Conservation (phyloP, 1,284 basidiomycete species). For the Phaffia rhodozyma region DNA sequence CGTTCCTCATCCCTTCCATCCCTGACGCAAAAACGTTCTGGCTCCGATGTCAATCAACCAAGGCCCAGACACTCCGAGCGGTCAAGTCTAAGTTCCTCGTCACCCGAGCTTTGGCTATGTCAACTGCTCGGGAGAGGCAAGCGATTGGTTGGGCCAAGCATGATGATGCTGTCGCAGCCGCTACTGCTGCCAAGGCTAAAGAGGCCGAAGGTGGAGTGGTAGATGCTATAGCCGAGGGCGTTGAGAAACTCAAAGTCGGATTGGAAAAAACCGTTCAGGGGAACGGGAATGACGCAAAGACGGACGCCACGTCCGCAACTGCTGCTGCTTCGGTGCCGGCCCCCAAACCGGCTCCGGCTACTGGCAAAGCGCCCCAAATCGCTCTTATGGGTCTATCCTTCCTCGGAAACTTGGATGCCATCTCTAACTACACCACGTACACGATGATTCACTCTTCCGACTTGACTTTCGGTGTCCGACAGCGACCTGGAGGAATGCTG, state of each 20-base stretch:
- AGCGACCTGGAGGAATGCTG: conserved; percentile 17
- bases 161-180: conserved; percentile 43
- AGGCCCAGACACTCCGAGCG: conserved; percentile 49
- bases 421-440: conserved; percentile 18
- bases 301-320: neutral
- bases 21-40: conserved; percentile 44
- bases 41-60: conserved; percentile 56
- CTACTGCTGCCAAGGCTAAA: neutral
- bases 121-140: conserved; percentile 47
- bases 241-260: neutral
- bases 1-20: conserved; percentile 44
- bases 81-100: conserved; percentile 51
- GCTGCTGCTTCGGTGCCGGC: neutral
- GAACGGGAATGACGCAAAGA: neutral
- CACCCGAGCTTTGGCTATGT: conserved; percentile 51
- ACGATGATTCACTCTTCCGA: conserved; percentile 12
- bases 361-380: conserved; percentile 7
- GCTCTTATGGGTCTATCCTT: conserved; percentile 18
- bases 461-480: conserved; percentile 13
- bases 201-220: neutral
- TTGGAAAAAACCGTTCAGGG: neutral
- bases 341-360: neutral
- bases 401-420: conserved; percentile 17
- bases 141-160: conserved; percentile 54
- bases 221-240: neutral